phyloP scores from a whole-genome alignment of 2,329 filamentous ascomycete species.

The Huntiella abstrusa region DNA sequence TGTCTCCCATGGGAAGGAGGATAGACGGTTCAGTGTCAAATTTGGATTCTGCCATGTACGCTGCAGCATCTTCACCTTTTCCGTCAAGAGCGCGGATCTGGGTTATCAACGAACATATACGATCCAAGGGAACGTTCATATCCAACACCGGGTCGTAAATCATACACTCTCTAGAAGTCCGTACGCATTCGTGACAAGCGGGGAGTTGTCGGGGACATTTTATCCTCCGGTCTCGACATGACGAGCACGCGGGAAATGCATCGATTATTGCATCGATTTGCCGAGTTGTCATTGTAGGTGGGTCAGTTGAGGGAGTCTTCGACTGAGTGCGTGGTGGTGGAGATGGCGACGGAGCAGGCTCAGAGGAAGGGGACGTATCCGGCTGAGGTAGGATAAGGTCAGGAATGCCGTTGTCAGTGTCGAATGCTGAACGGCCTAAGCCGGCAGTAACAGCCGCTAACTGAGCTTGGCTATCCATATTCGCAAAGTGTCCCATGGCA shows the following conservation, averaged over 20 bases:
- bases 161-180: slow-evolving; percentile 5
- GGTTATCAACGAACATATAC: not conserved
- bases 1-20: not conserved
- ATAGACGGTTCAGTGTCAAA: not conserved
- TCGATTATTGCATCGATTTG: slow-evolving; percentile 3
- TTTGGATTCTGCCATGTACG: not conserved
- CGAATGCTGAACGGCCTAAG: too few relatives aligned
- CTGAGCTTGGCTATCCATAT: too few relatives aligned
- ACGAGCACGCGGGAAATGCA: slow-evolving; percentile 11
- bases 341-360: too few relatives aligned
- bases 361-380: too few relatives aligned
- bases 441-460: too few relatives aligned
- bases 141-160: slow-evolving; percentile 5
- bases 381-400: too few relatives aligned
- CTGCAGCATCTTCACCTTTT: not conserved
- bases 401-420: too few relatives aligned
- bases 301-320: not conserved
- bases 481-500: too few relatives aligned
- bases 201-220: slow-evolving; percentile 11
- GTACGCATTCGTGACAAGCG: slow-evolving; percentile 6
- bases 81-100: not conserved
- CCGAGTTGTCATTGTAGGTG: not conserved
- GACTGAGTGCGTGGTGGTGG: too few relatives aligned
- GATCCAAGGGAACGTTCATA: not conserved
- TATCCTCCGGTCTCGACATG: slow-evolving; percentile 11